Percentiles rank a stretch among this genome's conserved stretches.
phyloP scores from a whole-genome alignment of 495 filamentous ascomycete genomes.

The Viridothelium virens region DNA sequence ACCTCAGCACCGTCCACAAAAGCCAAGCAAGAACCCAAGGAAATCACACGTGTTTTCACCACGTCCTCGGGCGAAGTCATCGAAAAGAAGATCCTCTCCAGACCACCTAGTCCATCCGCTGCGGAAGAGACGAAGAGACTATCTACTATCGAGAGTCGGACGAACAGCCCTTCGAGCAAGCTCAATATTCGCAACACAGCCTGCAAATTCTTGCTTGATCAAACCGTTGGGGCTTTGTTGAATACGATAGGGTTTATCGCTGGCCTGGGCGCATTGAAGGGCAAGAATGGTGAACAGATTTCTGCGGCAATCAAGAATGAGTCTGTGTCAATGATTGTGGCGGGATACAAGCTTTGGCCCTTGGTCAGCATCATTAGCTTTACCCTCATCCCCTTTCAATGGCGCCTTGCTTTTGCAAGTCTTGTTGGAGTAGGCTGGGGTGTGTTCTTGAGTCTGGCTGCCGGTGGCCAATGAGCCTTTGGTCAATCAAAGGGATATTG shows the following conservation, averaged over 20 bases:
- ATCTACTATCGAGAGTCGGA: conserved; percentile 7
- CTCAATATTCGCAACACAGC: conserved; percentile 63
- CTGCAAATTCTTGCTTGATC: conserved; percentile 77
- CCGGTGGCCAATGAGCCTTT: neutral
- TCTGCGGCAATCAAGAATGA: conserved; percentile 39
- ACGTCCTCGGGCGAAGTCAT: neutral
- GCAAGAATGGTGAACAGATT: conserved; percentile 14
- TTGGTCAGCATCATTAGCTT: conserved; percentile 73
- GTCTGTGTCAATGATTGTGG: conserved; percentile 61
- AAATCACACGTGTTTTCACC: conserved; percentile 20
- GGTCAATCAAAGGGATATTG: neutral
- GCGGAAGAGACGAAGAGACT: conserved; percentile 5
- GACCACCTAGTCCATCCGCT: neutral
- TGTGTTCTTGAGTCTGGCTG: conserved; percentile 60
- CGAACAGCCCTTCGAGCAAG: conserved; percentile 24
- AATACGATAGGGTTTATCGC: conserved; percentile 74
- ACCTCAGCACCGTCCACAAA: conserved; percentile 13
- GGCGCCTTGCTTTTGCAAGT: conserved; percentile 67
- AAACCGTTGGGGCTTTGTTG: conserved; percentile 62
- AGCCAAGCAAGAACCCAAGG: conserved; percentile 21
- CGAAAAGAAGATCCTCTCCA: conserved; percentile 9
- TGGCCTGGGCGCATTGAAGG: conserved; percentile 46
- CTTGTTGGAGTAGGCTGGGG: conserved; percentile 81
- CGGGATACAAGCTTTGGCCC: conserved; percentile 78
- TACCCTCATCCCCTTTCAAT: conserved; percentile 67